Evolutionary conservation across 2,329 filamentous ascomycete species (phyloP).

Genomic region (Trichoderma koningii): DNA sequence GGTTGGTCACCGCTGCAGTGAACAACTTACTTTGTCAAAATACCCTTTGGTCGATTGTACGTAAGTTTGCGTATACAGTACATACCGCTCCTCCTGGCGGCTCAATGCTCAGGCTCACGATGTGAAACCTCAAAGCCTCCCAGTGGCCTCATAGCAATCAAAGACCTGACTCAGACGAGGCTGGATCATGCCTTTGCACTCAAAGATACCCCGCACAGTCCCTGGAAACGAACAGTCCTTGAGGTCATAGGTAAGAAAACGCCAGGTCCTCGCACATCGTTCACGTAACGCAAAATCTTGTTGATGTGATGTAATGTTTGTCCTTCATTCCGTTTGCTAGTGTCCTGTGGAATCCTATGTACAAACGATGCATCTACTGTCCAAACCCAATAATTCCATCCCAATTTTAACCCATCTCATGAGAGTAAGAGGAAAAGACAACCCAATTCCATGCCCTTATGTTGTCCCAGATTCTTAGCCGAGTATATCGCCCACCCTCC

Average conservation of each 20-base stretch:
- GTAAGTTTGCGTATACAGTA: too few species aligned
- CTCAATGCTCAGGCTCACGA: too few species aligned
- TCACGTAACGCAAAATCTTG: background rate
- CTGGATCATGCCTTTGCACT: background rate
- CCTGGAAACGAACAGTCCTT: too few species aligned
- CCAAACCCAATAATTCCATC: conserved; percentile 3
- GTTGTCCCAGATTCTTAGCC: conserved; percentile 8
- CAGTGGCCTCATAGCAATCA: too few species aligned
- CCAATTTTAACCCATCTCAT: conserved; percentile 2
- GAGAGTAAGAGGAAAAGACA: background rate
- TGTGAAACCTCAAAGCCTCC: too few species aligned
- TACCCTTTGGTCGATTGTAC: too few species aligned
- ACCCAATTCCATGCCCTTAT: conserved; percentile 14
- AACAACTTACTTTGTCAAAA: too few species aligned
- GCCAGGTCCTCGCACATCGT: background rate
- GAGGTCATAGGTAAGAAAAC: too few species aligned
- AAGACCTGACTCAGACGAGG: too few species aligned
- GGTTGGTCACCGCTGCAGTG: too few species aligned
- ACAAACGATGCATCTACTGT: conserved; percentile 23
- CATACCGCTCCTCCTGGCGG: too few species aligned
- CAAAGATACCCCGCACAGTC: background rate
- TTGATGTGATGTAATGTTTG: background rate
- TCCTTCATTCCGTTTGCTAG: conserved; percentile 24
- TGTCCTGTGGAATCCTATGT: conserved; percentile 22
- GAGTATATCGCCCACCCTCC: conserved; percentile 8